These are phyloP conservation scores for Leucocoprinus leucothites DNA, from an alignment of 768 basidiomycete genomes.

Conservation along the genomic window DNA sequence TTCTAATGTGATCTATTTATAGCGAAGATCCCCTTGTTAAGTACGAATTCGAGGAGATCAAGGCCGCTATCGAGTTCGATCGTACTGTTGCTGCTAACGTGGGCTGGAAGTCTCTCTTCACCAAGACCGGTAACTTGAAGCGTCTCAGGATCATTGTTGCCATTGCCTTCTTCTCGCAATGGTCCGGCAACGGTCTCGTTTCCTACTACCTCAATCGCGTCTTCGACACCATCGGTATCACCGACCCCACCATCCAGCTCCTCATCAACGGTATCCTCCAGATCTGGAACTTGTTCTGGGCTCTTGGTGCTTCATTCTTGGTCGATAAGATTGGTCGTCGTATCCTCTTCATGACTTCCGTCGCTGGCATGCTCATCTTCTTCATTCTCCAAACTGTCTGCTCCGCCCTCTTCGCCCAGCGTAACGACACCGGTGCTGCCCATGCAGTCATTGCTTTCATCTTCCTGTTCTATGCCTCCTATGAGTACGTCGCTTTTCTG, in stretches of 20 bases:
- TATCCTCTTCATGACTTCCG: constrained; percentile 63
- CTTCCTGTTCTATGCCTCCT: constrained; percentile 77
- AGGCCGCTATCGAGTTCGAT: constrained; percentile 70
- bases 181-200: constrained; percentile 84
- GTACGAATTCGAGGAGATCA: constrained; percentile 81
- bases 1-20: neutral
- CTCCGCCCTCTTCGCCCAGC: constrained; percentile 52
- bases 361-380: constrained; percentile 57
- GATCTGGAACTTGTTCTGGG: constrained; percentile 67
- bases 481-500: constrained; percentile 51
- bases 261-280: constrained; percentile 86
- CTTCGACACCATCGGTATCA: constrained; percentile 66
- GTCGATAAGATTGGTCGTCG: constrained; percentile 70
- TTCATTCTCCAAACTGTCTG: constrained; percentile 69
- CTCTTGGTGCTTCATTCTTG: constrained; percentile 27
- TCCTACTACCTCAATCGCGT: constrained; percentile 81
- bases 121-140: constrained; percentile 67
- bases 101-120: constrained; percentile 68
- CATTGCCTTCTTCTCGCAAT: constrained; percentile 81
- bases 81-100: constrained; percentile 53
- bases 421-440: constrained; percentile 39
- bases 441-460: constrained; percentile 81
- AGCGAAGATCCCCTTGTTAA: constrained; percentile 65
- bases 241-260: constrained; percentile 57
- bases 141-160: constrained; percentile 77